These are phyloP conservation scores for Galerina marginata DNA, from an alignment of 768 basidiomycete species.

Conservation along the genomic window DNA sequence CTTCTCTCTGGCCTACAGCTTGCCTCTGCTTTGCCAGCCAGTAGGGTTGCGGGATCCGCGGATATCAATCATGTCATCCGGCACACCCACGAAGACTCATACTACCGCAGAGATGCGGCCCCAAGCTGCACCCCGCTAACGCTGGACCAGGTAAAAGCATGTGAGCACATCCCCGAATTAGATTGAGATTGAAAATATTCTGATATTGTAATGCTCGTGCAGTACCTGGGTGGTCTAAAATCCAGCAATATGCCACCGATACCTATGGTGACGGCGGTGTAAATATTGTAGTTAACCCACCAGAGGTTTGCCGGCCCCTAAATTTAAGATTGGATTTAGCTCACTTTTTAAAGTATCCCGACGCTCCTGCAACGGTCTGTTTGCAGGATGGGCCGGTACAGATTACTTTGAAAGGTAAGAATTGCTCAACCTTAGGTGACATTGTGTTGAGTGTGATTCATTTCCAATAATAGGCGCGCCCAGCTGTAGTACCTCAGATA, in stretches of 20 bases:
- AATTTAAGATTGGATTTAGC: not conserved
- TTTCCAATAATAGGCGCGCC: slow-evolving; percentile 3
- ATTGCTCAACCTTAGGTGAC: not conserved
- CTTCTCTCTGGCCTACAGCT: not conserved
- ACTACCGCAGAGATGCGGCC: slow-evolving; percentile 3
- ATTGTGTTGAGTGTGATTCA: not conserved
- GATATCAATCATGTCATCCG: slow-evolving; percentile 5
- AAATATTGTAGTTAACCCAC: slow-evolving; percentile 9
- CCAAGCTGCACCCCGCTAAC: not conserved
- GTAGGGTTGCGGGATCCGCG: not conserved
- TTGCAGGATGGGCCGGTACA: not conserved
- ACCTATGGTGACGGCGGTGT: slow-evolving; percentile 1
- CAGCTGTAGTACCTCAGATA: not conserved
- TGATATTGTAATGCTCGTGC: not conserved
- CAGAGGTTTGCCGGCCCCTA: not conserved
- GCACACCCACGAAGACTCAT: slow-evolving; percentile 3
- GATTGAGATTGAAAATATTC: not conserved
- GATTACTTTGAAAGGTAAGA: not conserved
- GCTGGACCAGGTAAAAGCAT: slow-evolving; percentile 4
- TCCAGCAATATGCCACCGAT: slow-evolving; percentile 7
- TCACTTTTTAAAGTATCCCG: slow-evolving; percentile 1
- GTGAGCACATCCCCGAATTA: not conserved
- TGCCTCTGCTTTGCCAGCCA: slow-evolving; percentile 6
- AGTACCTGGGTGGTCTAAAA: slow-evolving; percentile 10
- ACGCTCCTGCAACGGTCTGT: slow-evolving; percentile 3